These are phyloP conservation scores for Fusarium buxicola DNA, from an alignment of 2,329 filamentous ascomycete species.

Conservation along the genomic window DNA sequence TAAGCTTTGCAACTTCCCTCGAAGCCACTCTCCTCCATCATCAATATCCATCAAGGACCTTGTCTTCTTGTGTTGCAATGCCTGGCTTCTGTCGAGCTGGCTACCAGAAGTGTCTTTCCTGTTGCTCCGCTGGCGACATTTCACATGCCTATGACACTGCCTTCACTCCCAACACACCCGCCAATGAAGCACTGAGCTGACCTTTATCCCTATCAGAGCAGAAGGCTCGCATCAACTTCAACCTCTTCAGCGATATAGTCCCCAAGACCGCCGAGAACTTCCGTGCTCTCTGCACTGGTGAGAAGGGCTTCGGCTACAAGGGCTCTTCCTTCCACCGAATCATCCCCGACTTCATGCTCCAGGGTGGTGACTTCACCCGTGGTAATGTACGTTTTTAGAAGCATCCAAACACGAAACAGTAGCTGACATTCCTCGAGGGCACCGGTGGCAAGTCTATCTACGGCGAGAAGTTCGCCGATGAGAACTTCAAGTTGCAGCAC, in stretches of 20 bases:
- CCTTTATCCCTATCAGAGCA: constrained; percentile 65
- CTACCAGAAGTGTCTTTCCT: background rate
- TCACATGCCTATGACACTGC: constrained; percentile 16
- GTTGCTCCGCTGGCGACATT: constrained; percentile 14
- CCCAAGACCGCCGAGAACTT: constrained; percentile 92
- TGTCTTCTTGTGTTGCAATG: background rate
- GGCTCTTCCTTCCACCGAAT: constrained; percentile 91
- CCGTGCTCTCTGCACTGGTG: constrained; percentile 81
- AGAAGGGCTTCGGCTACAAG: constrained; percentile 86
- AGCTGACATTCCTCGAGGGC: constrained; percentile 65
- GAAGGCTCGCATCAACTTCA: constrained; percentile 85
- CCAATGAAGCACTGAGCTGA: constrained; percentile 32
- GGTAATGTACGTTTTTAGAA: constrained; percentile 75
- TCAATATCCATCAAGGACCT: constrained; percentile 6
- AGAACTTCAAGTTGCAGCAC: constrained; percentile 89
- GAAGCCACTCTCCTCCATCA: constrained; percentile 13
- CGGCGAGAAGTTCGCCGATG: constrained; percentile 92
- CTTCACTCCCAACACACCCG: constrained; percentile 10
- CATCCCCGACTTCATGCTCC: constrained; percentile 94
- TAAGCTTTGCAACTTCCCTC: constrained; percentile 56
- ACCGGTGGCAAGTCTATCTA: constrained; percentile 95
- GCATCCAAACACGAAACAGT: background rate
- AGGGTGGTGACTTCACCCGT: constrained; percentile 95
- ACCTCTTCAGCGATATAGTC: constrained; percentile 85
- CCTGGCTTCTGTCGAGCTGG: background rate